phyloP scores from a whole-genome alignment of 2,329 filamentous ascomycete species.

The Cadophora sp. region DNA sequence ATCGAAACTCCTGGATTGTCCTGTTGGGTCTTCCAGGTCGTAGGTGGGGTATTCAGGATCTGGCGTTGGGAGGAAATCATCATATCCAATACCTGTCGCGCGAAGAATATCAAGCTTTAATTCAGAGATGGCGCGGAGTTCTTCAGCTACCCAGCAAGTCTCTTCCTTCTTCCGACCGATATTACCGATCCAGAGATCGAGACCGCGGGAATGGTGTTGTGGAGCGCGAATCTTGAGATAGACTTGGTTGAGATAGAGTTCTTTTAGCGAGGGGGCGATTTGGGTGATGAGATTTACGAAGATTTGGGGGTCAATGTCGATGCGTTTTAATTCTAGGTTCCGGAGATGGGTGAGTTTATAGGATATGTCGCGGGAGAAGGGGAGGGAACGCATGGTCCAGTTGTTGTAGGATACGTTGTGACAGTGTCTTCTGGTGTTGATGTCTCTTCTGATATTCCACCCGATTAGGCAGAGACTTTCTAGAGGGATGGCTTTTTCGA shows the following conservation, averaged over 20 bases:
- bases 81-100: conserved; percentile 45
- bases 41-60: conserved; percentile 34
- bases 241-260: conserved; percentile 45
- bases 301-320: conserved; percentile 41
- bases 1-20: conserved; percentile 40
- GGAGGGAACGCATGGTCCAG: conserved; percentile 44
- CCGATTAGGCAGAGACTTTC: conserved; percentile 57
- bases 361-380: conserved; percentile 33
- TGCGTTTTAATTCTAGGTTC: conserved; percentile 44
- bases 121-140: conserved; percentile 37
- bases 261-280: conserved; percentile 39
- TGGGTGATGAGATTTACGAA: conserved; percentile 41
- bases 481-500: conserved; percentile 53
- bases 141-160: conserved; percentile 42
- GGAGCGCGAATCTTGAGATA: conserved; percentile 43
- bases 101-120: conserved; percentile 42
- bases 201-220: conserved; percentile 27
- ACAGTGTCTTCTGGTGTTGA: conserved; percentile 32
- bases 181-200: conserved; percentile 43
- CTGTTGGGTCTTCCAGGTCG: conserved; percentile 41
- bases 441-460: conserved; percentile 42
- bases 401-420: conserved; percentile 27
- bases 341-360: conserved; percentile 34
- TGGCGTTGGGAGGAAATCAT: conserved; percentile 40
- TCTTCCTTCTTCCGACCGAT: conserved; percentile 25